Conservation (phyloP, 108 stramenopile species). For the Skeletonema grethae region DNA sequence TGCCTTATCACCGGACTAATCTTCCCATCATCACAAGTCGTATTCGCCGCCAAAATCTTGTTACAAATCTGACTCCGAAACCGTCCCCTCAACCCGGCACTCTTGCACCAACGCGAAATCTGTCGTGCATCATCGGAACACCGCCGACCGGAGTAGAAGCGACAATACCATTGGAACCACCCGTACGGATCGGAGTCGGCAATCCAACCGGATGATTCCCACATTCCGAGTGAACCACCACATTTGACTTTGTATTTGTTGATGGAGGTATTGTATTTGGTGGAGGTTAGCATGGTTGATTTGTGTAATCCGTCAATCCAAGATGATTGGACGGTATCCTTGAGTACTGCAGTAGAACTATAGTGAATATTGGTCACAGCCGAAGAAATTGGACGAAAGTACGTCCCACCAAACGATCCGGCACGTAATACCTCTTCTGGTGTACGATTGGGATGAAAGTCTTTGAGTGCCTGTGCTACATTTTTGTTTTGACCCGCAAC, state of each 20-base stretch:
- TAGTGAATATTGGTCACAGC: constrained; percentile 86
- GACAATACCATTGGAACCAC: constrained; percentile 99
- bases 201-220: constrained; percentile 93
- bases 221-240: constrained; percentile 93
- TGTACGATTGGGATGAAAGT: constrained; percentile 93
- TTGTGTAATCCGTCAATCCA: constrained; percentile 84
- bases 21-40: constrained; percentile 47
- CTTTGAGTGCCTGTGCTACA: constrained; percentile 42
- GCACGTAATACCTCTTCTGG: constrained; percentile 91
- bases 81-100: constrained; percentile 87
- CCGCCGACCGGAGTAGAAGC: constrained; percentile 91
- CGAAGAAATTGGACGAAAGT: constrained; percentile 90
- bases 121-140: constrained; percentile 88
- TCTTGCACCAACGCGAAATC: constrained; percentile 79
- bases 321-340: constrained; percentile 54
- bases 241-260: constrained; percentile 94
- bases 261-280: constrained; percentile 61
- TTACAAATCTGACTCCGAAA: constrained; percentile 94
- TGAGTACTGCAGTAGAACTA: constrained; percentile 66
- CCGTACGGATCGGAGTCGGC: constrained; percentile 92
- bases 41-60: constrained; percentile 76
- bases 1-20: constrained; percentile 96
- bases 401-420: constrained; percentile 96
- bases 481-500: constrained; percentile 21
- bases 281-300: constrained; percentile 61